Percentiles rank a stretch among this genome's conserved stretches.
These are phyloP conservation scores for Laguncularia racemosa DNA, from an alignment of 345 rosid species.

Conservation along the genomic window DNA sequence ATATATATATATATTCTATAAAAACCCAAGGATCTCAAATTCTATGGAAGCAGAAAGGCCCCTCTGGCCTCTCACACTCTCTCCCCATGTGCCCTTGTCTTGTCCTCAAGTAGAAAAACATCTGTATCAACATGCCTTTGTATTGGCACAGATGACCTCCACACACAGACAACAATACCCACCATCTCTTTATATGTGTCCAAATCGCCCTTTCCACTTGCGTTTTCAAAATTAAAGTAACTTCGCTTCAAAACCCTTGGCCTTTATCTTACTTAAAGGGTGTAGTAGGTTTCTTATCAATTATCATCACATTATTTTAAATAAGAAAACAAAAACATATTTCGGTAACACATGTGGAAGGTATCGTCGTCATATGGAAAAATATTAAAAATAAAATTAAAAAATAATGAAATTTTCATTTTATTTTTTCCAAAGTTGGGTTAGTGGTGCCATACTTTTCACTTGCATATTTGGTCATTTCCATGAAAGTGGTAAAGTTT, in stretches of 20 bases:
- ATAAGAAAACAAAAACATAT: background rate
- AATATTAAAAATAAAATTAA: background rate
- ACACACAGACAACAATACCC: constrained; percentile 19
- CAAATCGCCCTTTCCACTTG: constrained; percentile 13
- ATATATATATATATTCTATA: no score
- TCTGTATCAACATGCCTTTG: constrained; percentile 13
- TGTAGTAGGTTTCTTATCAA: background rate
- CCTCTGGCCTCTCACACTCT: background rate
- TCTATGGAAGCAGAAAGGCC: no score
- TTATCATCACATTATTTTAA: no score
- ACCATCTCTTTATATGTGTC: constrained; percentile 12
- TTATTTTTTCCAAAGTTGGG: background rate
- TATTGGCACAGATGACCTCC: constrained; percentile 5
- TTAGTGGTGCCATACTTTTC: constrained; percentile 17
- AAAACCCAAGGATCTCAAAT: no score
- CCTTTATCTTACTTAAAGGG: background rate
- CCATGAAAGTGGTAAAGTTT: constrained; percentile 36
- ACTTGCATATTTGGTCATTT: constrained; percentile 32
- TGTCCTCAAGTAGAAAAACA: constrained; percentile 40
- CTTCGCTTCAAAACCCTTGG: constrained; percentile 8
- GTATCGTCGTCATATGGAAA: constrained; percentile 4
- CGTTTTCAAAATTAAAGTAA: constrained; percentile 20
- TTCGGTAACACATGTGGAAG: constrained; percentile 7
- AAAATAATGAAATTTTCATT: background rate
- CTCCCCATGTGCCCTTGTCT: constrained; percentile 49